These are phyloP conservation scores for Nigrograna mackinnonii DNA, from an alignment of 2,329 filamentous ascomycete species.

Conservation along the genomic window DNA sequence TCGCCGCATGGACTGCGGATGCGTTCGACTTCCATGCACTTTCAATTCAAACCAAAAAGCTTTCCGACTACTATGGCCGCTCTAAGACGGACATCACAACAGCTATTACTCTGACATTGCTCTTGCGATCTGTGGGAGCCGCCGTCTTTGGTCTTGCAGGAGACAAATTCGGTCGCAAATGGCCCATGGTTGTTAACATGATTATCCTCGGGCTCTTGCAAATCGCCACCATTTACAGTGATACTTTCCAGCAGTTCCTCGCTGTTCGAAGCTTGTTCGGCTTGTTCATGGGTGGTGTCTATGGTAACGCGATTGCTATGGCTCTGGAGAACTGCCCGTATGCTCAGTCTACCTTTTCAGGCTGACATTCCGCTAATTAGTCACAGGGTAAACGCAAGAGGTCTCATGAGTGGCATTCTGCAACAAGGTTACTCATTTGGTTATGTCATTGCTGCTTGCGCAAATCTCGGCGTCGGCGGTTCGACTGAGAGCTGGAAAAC, in stretches of 20 bases:
- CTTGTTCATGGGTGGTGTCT: conserved; percentile 80
- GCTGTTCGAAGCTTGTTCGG: conserved; percentile 74
- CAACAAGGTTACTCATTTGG: conserved; percentile 83
- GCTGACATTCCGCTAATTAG: conserved; percentile 10
- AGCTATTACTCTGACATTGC: conserved; percentile 74
- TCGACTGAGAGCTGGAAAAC: conserved; percentile 70
- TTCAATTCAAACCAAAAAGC: conserved; percentile 75
- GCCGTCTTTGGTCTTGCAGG: conserved; percentile 76
- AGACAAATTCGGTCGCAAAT: conserved; percentile 80
- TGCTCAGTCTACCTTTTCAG: conserved; percentile 28
- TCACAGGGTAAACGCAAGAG: conserved; percentile 62
- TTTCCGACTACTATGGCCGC: conserved; percentile 61
- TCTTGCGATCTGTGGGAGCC: conserved; percentile 75
- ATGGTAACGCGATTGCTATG: conserved; percentile 79
- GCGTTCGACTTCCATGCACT: conserved; percentile 84
- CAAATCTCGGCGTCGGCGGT: conserved; percentile 73
- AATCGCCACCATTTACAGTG: conserved; percentile 76
- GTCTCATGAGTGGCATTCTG: conserved; percentile 79
- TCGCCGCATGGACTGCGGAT: conserved; percentile 78
- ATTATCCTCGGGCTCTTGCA: conserved; percentile 71
- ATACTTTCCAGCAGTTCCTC: conserved; percentile 74
- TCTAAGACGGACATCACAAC: conserved; percentile 73
- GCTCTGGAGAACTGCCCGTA: conserved; percentile 73
- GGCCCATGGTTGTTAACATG: conserved; percentile 84
- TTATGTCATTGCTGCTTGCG: conserved; percentile 77